Evolutionary conservation across 176 grass and related monocot genomes (phyloP), one percentile per base, ranked within the genome.

Genomic region (Pontederia crassipes): DNA sequence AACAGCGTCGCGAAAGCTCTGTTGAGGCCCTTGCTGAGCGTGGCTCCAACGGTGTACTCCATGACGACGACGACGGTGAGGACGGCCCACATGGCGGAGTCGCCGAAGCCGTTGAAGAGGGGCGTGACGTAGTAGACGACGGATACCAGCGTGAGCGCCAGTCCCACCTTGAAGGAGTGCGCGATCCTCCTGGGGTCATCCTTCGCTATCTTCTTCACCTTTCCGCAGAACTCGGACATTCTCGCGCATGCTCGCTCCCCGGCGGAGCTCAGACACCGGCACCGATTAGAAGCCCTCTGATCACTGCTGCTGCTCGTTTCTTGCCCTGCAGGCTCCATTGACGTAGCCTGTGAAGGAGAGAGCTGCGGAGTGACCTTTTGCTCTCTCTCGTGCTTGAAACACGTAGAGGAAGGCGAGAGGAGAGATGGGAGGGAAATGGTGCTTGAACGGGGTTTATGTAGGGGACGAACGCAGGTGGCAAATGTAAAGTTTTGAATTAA

Each of bases 11-110:
- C 90, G 6, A 95, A 70, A 5, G 61, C 69, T 64, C 86, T 55
- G 24, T 84, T 84, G 58, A 95, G 32, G 9, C 90, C 90, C 78
- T 84, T 87, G 45, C 65, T 66, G 15, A 95, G 69, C 16, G 86
- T 95, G 54, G 18, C 46, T 86, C 90, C 90, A 9, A 86, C 90
- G 7, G 90, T 89, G 68, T 75, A 95, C 55, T 95, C 90, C 86
- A 95, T 95, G 74, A 95, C 90, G 13, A 90, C 69, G n/a, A 87
- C 90, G 40, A 90, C 90, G 29, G 86, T 90, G 46, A 95, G 65
- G 24, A 95, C 90, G 0, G 90, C 90, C 90, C 90, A 89, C 3
- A 95, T 35, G 55, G 80, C 73, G 49, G 90, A 83, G 1, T 68
- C 72, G 0, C 86, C 80, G 57, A 89, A 95, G 40, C 90, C 72